Evolutionary conservation across 371 early-diverging fungal genomes (phyloP).

Genomic region (Mucor piriformis): DNA sequence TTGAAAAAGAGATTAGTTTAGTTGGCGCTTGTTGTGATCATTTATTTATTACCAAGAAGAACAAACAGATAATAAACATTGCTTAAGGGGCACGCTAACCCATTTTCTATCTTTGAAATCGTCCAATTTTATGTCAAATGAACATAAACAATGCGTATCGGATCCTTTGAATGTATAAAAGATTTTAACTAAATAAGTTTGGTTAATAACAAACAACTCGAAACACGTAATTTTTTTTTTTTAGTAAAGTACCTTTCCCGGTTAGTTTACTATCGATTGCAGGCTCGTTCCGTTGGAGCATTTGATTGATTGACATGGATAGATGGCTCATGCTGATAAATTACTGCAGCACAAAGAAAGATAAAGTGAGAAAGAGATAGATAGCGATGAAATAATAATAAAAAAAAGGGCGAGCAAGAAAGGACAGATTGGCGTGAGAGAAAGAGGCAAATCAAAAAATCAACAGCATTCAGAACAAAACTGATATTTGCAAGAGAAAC

Average conservation of each 20-base stretch:
- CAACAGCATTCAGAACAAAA: slow-evolving; percentile 3
- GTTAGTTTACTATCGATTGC: slow-evolving; percentile 1
- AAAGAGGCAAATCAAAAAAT: slow-evolving; percentile 1
- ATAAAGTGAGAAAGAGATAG: not conserved
- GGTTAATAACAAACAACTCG: not conserved
- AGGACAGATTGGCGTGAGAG: slow-evolving; percentile 18
- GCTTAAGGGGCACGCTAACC: slow-evolving; percentile 31
- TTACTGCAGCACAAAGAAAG: slow-evolving; percentile 1
- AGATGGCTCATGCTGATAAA: slow-evolving; percentile 22
- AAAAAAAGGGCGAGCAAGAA: not conserved
- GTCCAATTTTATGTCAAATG: slow-evolving; percentile 30
- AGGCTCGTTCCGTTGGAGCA: slow-evolving; percentile 16
- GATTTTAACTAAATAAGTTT: slow-evolving; percentile 32
- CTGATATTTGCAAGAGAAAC: not conserved
- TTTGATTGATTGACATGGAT: slow-evolving; percentile 40
- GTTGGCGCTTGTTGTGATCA: not conserved
- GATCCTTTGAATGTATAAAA: slow-evolving; percentile 44
- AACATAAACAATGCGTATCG: slow-evolving; percentile 38
- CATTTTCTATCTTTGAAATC: slow-evolving; percentile 26
- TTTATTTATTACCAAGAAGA: slow-evolving; percentile 37
- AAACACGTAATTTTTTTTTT: slow-evolving; percentile 22
- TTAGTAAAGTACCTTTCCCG: slow-evolving; percentile 22
- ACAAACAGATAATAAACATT: slow-evolving; percentile 35
- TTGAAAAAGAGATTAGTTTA: not conserved
- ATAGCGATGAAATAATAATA: not conserved